Conservation (phyloP, 2,329 filamentous ascomycete species). For the Botrytis squamosa region DNA sequence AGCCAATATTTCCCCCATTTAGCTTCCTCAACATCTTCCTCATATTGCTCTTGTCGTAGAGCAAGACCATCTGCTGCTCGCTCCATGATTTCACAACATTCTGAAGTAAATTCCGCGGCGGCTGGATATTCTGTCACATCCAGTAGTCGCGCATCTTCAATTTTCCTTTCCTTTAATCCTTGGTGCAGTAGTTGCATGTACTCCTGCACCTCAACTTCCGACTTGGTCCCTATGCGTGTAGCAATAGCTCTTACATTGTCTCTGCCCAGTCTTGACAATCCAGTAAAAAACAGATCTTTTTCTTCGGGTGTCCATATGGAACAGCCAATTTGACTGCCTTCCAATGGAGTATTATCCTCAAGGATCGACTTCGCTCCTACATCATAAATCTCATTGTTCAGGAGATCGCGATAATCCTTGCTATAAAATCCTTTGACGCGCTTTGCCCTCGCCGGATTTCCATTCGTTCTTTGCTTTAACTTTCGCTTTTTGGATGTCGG, state of each 20-base stretch:
- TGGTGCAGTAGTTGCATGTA: constrained; percentile 63
- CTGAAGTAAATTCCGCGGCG: constrained; percentile 67
- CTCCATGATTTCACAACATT: constrained; percentile 66
- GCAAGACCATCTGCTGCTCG: constrained; percentile 65
- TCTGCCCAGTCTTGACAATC: constrained; percentile 62
- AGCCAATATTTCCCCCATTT: constrained; percentile 66
- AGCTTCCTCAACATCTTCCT: constrained; percentile 57
- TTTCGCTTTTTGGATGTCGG: constrained; percentile 30
- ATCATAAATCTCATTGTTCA: constrained; percentile 60
- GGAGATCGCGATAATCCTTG: constrained; percentile 49
- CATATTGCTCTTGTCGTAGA: constrained; percentile 60
- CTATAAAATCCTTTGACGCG: constrained; percentile 46
- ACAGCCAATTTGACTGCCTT: constrained; percentile 62
- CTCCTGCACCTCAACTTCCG: constrained; percentile 67
- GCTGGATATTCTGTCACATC: constrained; percentile 62
- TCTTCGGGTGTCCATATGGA: constrained; percentile 69
- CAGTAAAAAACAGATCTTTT: constrained; percentile 68
- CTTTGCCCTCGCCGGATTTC: constrained; percentile 31
- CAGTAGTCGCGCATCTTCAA: constrained; percentile 37
- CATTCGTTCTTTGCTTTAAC: constrained; percentile 1
- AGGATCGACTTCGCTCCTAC: constrained; percentile 41
- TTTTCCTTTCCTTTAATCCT: constrained; percentile 40
- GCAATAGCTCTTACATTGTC: constrained; percentile 64
- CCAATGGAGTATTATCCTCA: constrained; percentile 37
- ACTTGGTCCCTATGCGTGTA: constrained; percentile 65